Conservation (phyloP, 495 filamentous ascomycete species). For the Chaetomidium leptoderma region DNA sequence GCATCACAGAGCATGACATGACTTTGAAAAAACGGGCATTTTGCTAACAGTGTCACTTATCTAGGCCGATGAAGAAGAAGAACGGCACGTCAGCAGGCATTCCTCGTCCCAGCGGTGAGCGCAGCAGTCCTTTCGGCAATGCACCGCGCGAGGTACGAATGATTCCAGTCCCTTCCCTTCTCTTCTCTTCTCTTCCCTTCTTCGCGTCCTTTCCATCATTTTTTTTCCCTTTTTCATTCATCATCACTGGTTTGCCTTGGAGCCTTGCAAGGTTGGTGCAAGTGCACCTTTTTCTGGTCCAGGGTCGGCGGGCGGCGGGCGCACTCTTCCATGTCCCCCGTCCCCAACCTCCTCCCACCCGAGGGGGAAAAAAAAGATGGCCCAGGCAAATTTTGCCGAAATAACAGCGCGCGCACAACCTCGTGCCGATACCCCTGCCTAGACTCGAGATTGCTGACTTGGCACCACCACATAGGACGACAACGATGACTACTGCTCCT, state of each 20-base stretch:
- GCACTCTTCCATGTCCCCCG: background rate
- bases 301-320: no score
- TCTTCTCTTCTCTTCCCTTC: slow-evolving; percentile 1
- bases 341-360: slow-evolving; percentile 5
- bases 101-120: slow-evolving; percentile 48
- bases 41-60: slow-evolving; percentile 7
- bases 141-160: slow-evolving; percentile 42
- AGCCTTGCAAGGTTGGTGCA: slow-evolving; percentile 5
- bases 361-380: slow-evolving; percentile 1
- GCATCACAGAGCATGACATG: slow-evolving; percentile 28
- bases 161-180: slow-evolving; percentile 14
- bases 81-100: slow-evolving; percentile 46
- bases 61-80: slow-evolving; percentile 56
- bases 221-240: slow-evolving; percentile 3
- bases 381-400: slow-evolving; percentile 28
- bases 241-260: background rate
- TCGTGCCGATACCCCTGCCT: background rate
- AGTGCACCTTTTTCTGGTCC: slow-evolving; percentile 19
- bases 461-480: slow-evolving; percentile 50
- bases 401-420: slow-evolving; percentile 33
- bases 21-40: background rate
- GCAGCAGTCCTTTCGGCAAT: slow-evolving; percentile 44
- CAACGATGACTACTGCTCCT: slow-evolving; percentile 81
- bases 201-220: slow-evolving; percentile 1
- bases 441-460: slow-evolving; percentile 23